A percentile compares a stretch with the other conserved stretches of the same genome.
phyloP scores from a whole-genome alignment of 345 rosid genomes.

The Anacardium occidentale region DNA sequence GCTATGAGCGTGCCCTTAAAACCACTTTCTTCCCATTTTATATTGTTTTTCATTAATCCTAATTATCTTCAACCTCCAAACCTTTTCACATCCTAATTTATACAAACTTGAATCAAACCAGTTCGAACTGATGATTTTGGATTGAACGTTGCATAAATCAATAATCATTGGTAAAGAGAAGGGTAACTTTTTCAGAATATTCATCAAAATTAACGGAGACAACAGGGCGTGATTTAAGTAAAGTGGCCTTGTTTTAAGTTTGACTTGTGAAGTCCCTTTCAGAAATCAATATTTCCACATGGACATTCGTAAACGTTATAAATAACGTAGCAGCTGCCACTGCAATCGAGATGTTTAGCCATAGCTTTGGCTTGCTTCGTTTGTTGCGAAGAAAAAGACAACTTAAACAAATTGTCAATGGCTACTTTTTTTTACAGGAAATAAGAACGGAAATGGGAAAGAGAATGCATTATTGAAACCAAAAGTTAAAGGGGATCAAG shows the following conservation, averaged over 20 bases:
- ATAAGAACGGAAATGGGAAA: not conserved
- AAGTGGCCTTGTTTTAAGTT: not conserved
- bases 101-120: too few species aligned
- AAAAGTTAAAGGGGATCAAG: not conserved
- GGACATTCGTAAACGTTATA: not conserved
- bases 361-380: not conserved
- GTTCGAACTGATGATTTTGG: too few species aligned
- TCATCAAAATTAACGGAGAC: conserved; percentile 1
- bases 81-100: too few species aligned
- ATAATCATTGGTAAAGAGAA: not conserved
- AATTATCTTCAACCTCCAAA: too few species aligned
- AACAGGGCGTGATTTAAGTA: conserved; percentile 14
- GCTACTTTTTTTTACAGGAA: too few species aligned
- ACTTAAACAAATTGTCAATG: too few species aligned
- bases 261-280: conserved; percentile 4
- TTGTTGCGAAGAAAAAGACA: too few species aligned
- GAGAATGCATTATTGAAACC: conserved; percentile 20
- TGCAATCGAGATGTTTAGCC: not conserved
- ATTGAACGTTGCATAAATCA: too few species aligned
- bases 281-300: not conserved
- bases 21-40: not conserved
- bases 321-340: not conserved
- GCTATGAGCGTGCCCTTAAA: not conserved
- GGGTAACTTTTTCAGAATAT: not conserved
- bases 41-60: conserved; percentile 4